phyloP scores from a whole-genome alignment of 2,329 filamentous ascomycete species.

The Tolypocladium tundrense region DNA sequence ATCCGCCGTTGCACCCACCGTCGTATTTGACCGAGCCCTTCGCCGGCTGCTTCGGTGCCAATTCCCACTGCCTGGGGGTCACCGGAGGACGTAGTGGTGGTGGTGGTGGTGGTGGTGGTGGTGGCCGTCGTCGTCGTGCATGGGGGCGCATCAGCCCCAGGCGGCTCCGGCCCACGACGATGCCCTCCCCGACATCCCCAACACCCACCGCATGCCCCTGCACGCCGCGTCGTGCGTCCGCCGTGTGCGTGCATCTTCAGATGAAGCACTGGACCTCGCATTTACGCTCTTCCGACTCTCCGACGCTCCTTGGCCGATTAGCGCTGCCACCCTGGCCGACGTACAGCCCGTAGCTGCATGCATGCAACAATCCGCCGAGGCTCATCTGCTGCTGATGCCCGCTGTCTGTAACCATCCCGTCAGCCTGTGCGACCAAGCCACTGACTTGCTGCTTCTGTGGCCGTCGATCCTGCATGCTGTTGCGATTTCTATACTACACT shows the following conservation, averaged over 20 bases:
- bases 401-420: neutral
- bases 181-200: neutral
- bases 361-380: slow-evolving; percentile 1
- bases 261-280: neutral
- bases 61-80: neutral
- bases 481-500: neutral
- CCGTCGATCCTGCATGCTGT: neutral
- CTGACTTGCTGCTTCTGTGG: too few relatives aligned
- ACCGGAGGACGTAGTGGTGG: neutral
- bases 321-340: neutral
- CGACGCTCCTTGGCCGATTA: neutral
- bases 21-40: neutral
- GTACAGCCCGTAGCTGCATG: neutral
- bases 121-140: neutral
- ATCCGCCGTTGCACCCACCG: neutral
- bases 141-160: neutral
- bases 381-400: neutral
- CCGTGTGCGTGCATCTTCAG: neutral
- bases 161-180: neutral
- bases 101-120: neutral
- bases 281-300: neutral
- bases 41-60: neutral
- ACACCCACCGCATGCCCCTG: neutral
- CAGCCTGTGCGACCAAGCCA: neutral
- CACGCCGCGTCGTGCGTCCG: neutral